Conservation (phyloP, 2,329 filamentous ascomycete species). For the Periconia macrospinosa region DNA sequence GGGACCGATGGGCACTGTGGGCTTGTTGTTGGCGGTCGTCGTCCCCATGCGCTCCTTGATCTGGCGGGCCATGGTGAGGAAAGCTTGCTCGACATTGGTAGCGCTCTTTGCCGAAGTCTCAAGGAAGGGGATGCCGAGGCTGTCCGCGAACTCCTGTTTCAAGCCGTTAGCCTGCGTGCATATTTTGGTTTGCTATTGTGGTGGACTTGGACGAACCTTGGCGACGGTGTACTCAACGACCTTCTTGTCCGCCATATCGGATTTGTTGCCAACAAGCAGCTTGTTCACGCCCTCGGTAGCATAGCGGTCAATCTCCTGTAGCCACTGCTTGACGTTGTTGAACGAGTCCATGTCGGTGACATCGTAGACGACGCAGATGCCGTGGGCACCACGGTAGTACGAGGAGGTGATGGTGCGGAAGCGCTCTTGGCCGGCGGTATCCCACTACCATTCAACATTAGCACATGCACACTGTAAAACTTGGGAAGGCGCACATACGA, state of each 20-base stretch:
- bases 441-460: conserved; percentile 69
- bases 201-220: conserved; percentile 68
- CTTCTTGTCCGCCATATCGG: conserved; percentile 99
- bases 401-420: conserved; percentile 99
- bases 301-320: conserved; percentile 99
- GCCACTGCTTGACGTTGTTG: conserved; percentile 99
- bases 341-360: conserved; percentile 99
- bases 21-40: conserved; percentile 97
- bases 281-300: conserved; percentile 99
- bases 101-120: conserved; percentile 99
- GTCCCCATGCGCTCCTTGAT: conserved; percentile 99
- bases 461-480: conserved; percentile 12
- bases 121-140: conserved; percentile 97
- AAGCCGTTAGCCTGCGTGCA: conserved; percentile 16
- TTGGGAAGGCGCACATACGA: conserved; percentile 52
- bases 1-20: conserved; percentile 91
- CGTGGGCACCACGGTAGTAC: conserved; percentile 98
- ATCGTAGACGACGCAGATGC: conserved; percentile 99
- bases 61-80: conserved; percentile 99
- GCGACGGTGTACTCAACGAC: conserved; percentile 99
- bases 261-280: conserved; percentile 99
- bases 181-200: neutral
- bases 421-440: conserved; percentile 97
- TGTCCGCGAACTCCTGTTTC: conserved; percentile 92
- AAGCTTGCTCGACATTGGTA: conserved; percentile 98